phyloP scores from a whole-genome alignment of 768 basidiomycete species.

The Mycena kentingensis region DNA sequence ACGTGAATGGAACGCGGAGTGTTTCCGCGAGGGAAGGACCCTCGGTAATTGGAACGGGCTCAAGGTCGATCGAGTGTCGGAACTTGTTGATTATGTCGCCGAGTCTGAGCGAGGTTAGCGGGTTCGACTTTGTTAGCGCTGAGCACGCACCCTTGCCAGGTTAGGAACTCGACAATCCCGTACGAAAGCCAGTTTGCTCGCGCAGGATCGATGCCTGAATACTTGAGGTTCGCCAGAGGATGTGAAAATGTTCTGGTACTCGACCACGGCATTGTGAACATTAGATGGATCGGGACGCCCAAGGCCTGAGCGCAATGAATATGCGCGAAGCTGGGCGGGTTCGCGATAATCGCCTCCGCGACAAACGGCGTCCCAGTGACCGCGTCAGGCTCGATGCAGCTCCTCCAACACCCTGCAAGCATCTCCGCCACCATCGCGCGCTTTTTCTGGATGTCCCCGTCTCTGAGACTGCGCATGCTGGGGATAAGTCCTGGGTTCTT shows the following conservation, averaged over 20 bases:
- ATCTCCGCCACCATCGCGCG: constrained; percentile 45
- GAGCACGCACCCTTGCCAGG: constrained; percentile 40
- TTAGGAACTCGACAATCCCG: constrained; percentile 43
- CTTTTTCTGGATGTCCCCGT: constrained; percentile 47
- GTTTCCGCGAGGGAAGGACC: constrained; percentile 40
- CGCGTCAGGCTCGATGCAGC: constrained; percentile 38
- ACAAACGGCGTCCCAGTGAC: constrained; percentile 37
- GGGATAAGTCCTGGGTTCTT: constrained; percentile 50
- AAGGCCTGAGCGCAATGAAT: constrained; percentile 48
- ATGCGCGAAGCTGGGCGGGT: constrained; percentile 52
- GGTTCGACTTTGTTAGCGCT: not conserved
- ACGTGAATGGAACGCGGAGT: constrained; percentile 43
- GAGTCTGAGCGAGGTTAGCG: constrained; percentile 31
- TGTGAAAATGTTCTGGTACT: constrained; percentile 43
- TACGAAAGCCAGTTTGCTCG: constrained; percentile 46
- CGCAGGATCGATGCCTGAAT: constrained; percentile 39
- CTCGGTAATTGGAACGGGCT: constrained; percentile 35
- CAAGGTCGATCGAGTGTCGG: constrained; percentile 38
- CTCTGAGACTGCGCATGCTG: constrained; percentile 38
- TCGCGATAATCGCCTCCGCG: constrained; percentile 49
- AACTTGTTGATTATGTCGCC: constrained; percentile 47
- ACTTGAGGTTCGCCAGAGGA: constrained; percentile 45
- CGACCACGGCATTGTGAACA: constrained; percentile 27
- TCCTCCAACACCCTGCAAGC: constrained; percentile 44
- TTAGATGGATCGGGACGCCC: constrained; percentile 36